Evolutionary conservation across 2,329 filamentous ascomycete genomes (phyloP), one percentile per base, ranked within the genome.

Genomic region (Ascochyta rabiei): DNA sequence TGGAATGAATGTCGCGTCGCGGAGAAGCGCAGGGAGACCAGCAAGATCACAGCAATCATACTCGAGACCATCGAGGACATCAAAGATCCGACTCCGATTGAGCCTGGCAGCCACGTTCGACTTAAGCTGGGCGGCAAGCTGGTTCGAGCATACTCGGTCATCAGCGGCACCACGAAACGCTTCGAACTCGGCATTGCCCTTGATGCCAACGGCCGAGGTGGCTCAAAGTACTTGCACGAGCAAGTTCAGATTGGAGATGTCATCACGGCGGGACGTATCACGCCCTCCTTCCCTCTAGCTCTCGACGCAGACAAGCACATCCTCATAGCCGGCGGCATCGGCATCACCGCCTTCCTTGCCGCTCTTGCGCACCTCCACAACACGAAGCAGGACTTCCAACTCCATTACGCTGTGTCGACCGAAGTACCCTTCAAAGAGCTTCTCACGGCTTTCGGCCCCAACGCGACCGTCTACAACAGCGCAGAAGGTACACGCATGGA

Each of bases 321-420:
- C 34, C 84, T 88, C 62, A 81, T 89, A 26, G 84, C 80, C 0
- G 86, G 84, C 9, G 87, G 86, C 0, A 84, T 89, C 26, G 87
- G 86, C 0, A 82, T 89, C 57, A 89, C 87, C 1, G 86, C 86
- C 0, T 89, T 89, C 59, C 64, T 89, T 8, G 63, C 76, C 0
- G 74, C 85, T 21, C 65, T 84, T 3, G 72, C 81, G 43, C 57
- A 67, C 12, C 68, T 76, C 12, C 48, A 68, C 6, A 31, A 41
- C 2, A 49, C 59, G 2, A 57, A 60, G n/a, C 57, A 71, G 67
- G 79, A 80, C 51, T 80, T 79, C 33, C 75, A 77, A 19, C 70
- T 89, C 35, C 86, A 89, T 71, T 87, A 85, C 56, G 85, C 82
- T 0, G 81, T 88, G 1, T 65, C 67, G 0, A 75, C 77, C 0